Evolutionary conservation across 225 moss, liverwort and hornwort genomes (phyloP).

Genomic region (Polytrichum formosum): DNA sequence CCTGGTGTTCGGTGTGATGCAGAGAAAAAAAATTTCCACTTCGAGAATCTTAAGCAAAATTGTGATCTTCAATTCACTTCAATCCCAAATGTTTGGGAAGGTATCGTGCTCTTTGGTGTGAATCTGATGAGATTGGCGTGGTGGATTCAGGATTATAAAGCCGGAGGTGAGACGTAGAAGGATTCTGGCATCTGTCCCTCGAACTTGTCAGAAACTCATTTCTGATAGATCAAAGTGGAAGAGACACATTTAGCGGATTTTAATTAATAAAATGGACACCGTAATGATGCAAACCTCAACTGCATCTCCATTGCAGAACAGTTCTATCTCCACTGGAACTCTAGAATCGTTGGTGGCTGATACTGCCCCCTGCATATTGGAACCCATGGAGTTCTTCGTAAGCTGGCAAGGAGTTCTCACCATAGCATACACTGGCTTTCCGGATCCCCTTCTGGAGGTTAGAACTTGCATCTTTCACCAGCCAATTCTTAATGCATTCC

Average conservation of each 20-base stretch:
- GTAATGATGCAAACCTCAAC: constrained; percentile 1
- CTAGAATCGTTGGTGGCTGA: constrained; percentile 48
- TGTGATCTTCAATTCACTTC: too few species aligned
- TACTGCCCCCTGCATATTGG: constrained; percentile 56
- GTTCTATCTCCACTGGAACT: constrained; percentile 32
- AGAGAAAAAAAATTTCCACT: too few species aligned
- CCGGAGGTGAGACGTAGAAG: too few species aligned
- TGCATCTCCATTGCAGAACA: background rate
- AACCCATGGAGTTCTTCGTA: constrained; percentile 76
- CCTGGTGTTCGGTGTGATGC: too few species aligned
- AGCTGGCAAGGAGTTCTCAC: constrained; percentile 98
- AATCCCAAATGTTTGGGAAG: too few species aligned
- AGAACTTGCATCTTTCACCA: background rate
- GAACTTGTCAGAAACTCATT: too few species aligned
- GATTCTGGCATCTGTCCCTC: too few species aligned
- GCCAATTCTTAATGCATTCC: background rate
- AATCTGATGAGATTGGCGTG: too few species aligned
- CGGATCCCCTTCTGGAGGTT: constrained; percentile 55
- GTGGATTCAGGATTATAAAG: too few species aligned
- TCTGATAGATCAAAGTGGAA: too few species aligned
- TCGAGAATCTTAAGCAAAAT: too few species aligned
- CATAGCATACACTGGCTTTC: constrained; percentile 71
- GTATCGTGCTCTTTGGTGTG: too few species aligned
- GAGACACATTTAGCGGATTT: background rate
- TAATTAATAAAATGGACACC: constrained; percentile 21